These are phyloP conservation scores for Dillenia suffruticosa DNA, from an alignment of 164 flowering plant genomes.

Conservation along the genomic window DNA sequence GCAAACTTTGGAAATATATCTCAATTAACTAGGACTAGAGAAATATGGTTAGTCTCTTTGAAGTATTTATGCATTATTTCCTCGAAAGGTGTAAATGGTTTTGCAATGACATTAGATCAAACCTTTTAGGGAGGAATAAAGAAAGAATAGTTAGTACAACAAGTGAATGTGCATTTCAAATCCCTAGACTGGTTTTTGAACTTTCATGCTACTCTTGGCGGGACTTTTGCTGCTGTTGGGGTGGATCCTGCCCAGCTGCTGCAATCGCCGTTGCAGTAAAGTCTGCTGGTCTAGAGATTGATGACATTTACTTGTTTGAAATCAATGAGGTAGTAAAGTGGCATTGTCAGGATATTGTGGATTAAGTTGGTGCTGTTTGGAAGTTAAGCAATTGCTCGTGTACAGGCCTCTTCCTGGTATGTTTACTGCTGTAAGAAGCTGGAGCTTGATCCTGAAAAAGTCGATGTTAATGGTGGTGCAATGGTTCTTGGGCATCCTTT, in stretches of 20 bases:
- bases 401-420: conserved; percentile 74
- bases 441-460: conserved; percentile 44
- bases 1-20: no score
- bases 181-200: neutral
- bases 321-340: conserved; percentile 59
- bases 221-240: conserved; percentile 72
- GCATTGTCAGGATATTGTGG: neutral
- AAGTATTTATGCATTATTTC: no score
- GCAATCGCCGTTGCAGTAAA: conserved; percentile 79
- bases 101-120: no score
- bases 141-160: no score
- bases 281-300: conserved; percentile 56
- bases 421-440: conserved; percentile 55
- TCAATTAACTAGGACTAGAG: no score
- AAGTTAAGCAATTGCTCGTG: neutral
- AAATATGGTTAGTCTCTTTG: no score
- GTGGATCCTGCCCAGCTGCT: conserved; percentile 78
- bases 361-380: neutral
- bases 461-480: conserved; percentile 81
- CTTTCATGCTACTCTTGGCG: conserved; percentile 12
- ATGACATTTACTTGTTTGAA: conserved; percentile 63
- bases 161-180: no score
- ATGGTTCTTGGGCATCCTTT: conserved; percentile 68
- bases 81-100: no score
- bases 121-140: no score